These are phyloP conservation scores for Aureobasidium sp. DNA, from an alignment of 2,329 filamentous ascomycete genomes.

Conservation along the genomic window DNA sequence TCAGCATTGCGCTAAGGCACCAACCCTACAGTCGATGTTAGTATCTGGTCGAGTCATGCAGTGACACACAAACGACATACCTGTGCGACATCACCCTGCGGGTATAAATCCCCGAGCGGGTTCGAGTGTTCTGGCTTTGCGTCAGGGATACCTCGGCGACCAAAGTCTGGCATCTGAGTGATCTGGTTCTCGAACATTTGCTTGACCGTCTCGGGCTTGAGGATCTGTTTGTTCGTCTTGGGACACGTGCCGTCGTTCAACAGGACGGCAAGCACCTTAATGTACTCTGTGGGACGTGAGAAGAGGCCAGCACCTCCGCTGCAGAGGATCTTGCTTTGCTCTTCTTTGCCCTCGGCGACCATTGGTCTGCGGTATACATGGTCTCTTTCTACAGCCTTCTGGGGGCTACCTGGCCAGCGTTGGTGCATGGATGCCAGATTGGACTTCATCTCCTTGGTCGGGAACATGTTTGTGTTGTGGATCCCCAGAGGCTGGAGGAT, in stretches of 20 bases:
- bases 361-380: conserved; percentile 47
- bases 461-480: conserved; percentile 51
- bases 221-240: conserved; percentile 46
- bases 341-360: conserved; percentile 36
- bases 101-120: conserved; percentile 43
- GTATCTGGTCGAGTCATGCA: neutral
- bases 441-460: conserved; percentile 46
- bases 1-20: conserved; percentile 44
- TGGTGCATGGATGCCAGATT: conserved; percentile 53
- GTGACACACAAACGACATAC: neutral
- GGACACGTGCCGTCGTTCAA: conserved; percentile 59
- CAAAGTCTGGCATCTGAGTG: conserved; percentile 30
- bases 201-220: conserved; percentile 52
- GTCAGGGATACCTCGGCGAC: conserved; percentile 25
- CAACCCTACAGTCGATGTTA: conserved; percentile 45
- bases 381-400: conserved; percentile 36
- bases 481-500: conserved; percentile 43
- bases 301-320: conserved; percentile 58
- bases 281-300: conserved; percentile 53
- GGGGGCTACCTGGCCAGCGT: conserved; percentile 34
- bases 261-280: conserved; percentile 53
- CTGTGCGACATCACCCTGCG: conserved; percentile 17
- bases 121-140: conserved; percentile 31
- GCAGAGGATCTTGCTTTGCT: conserved; percentile 45
- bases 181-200: conserved; percentile 56